phyloP scores from a whole-genome alignment of 1,284 basidiomycete genomes.

The Leccinum huronense region DNA sequence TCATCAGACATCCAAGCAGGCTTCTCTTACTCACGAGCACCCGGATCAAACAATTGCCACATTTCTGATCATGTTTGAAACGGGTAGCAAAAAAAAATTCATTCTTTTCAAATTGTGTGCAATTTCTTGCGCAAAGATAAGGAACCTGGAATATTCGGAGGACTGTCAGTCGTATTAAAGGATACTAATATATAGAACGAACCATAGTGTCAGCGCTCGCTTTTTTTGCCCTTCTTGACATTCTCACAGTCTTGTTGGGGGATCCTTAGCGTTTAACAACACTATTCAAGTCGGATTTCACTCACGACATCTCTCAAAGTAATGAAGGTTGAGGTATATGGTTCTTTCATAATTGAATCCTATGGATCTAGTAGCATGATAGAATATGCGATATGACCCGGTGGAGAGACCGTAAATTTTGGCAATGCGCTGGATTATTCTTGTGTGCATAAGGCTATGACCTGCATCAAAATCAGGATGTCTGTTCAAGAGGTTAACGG shows the following conservation, averaged over 20 bases:
- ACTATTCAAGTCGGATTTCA: not conserved
- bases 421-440: slow-evolving; percentile 58
- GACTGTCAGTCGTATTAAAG: not conserved
- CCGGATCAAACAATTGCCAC: no score
- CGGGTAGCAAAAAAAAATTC: no score
- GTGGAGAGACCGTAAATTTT: slow-evolving; percentile 62
- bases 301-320: slow-evolving; percentile 77
- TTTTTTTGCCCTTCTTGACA: slow-evolving; percentile 54
- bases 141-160: not conserved
- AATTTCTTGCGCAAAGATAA: not conserved
- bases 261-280: slow-evolving; percentile 19
- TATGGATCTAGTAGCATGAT: slow-evolving; percentile 80
- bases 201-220: slow-evolving; percentile 81
- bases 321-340: slow-evolving; percentile 87
- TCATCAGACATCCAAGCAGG: not conserved
- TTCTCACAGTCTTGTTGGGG: slow-evolving; percentile 59
- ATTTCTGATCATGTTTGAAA: no score
- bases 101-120: not conserved
- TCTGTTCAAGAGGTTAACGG: slow-evolving; percentile 29
- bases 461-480: slow-evolving; percentile 36
- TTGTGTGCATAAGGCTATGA: slow-evolving; percentile 41
- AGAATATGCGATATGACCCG: slow-evolving; percentile 80
- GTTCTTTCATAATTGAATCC: slow-evolving; percentile 92
- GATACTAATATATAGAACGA: slow-evolving; percentile 15
- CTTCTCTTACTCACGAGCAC: no score